These are phyloP conservation scores for Candida dendrica DNA, from an alignment of 805 yeast species.

Conservation along the genomic window DNA sequence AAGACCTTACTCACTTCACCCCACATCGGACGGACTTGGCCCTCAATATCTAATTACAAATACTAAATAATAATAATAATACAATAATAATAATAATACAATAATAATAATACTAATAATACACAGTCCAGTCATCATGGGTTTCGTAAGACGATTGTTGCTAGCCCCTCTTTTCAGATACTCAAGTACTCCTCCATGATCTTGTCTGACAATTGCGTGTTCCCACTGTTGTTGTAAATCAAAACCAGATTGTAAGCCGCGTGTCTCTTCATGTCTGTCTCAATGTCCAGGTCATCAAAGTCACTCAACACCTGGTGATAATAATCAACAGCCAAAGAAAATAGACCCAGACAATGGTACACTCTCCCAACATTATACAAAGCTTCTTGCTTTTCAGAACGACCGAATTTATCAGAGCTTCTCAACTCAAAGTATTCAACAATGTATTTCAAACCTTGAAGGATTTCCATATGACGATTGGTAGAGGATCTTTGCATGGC, in stretches of 20 bases:
- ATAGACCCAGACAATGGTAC: constrained; percentile 77
- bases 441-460: constrained; percentile 80
- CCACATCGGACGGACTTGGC: too few relatives aligned
- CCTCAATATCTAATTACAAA: too few relatives aligned
- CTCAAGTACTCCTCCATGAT: constrained; percentile 62
- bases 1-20: too few relatives aligned
- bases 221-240: constrained; percentile 73
- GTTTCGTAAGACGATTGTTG: too few relatives aligned
- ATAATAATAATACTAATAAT: too few relatives aligned
- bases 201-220: constrained; percentile 52
- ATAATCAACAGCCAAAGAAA: constrained; percentile 63
- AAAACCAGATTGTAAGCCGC: constrained; percentile 81
- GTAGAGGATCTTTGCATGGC: constrained; percentile 86
- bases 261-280: constrained; percentile 59
- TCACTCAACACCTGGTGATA: constrained; percentile 58
- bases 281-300: constrained; percentile 33
- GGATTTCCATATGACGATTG: constrained; percentile 78
- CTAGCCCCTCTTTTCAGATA: constrained; percentile 24
- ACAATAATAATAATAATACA: too few relatives aligned
- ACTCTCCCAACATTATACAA: constrained; percentile 78
- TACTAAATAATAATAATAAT: too few relatives aligned
- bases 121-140: too few relatives aligned
- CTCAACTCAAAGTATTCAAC: constrained; percentile 62
- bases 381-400: constrained; percentile 63
- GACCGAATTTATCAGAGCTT: constrained; percentile 23